phyloP scores from a whole-genome alignment of 2,329 filamentous ascomycete genomes.

The Colletotrichum sp. region DNA sequence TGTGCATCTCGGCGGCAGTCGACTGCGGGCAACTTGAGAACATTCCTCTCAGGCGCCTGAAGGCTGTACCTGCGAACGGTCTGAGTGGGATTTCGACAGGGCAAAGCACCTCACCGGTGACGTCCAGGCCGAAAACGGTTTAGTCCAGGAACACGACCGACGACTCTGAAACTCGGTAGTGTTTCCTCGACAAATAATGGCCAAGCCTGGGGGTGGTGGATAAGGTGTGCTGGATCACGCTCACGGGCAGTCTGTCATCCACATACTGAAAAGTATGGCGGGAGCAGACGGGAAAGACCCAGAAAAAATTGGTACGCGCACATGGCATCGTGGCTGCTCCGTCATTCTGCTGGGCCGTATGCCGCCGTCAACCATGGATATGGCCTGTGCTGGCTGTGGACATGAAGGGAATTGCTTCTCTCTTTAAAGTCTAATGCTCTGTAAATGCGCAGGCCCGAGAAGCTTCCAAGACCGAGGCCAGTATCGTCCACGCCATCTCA shows the following conservation, averaged over 20 bases:
- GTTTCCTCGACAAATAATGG: constrained; percentile 19
- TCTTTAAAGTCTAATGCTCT: not conserved
- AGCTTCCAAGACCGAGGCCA: not conserved
- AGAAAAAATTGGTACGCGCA: constrained; percentile 6
- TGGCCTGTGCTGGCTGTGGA: not conserved
- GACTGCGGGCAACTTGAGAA: not conserved
- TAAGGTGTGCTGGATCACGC: not conserved
- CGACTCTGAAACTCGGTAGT: constrained; percentile 22
- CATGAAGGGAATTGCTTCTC: not conserved
- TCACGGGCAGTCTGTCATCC: not conserved
- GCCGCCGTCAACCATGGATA: not conserved
- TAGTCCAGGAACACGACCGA: constrained; percentile 20
- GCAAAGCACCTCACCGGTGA: not conserved
- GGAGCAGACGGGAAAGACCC: constrained; percentile 1
- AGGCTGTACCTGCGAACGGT: not conserved
- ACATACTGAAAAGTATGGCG: not conserved
- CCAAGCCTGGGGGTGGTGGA: constrained; percentile 3
- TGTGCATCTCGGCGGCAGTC: not conserved
- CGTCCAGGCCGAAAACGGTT: not conserved
- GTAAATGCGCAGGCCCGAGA: not conserved
- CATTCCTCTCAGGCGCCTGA: not conserved
- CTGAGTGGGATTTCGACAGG: constrained; percentile 2
- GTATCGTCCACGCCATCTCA: not conserved
- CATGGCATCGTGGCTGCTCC: constrained; percentile 5
- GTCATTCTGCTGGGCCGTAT: not conserved